Conservation (phyloP, 1,139 yeast species). For the Geotrichum citri-aurantii region DNA sequence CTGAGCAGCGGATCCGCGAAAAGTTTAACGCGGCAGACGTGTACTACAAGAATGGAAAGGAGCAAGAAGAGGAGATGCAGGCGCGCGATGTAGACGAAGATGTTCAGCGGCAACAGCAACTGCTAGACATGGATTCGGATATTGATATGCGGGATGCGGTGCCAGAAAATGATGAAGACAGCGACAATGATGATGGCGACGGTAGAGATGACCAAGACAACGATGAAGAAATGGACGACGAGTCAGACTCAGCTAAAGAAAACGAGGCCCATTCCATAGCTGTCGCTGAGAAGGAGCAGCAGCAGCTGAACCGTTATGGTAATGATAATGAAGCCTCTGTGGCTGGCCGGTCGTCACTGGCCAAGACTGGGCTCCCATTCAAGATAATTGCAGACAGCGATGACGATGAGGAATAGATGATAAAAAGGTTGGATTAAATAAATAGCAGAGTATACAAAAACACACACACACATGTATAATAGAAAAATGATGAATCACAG, state of each 20-base stretch:
- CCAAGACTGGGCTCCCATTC: not conserved
- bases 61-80: not conserved
- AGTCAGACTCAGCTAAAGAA: not conserved
- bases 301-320: not conserved
- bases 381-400: conserved; percentile 16
- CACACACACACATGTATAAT: conserved; percentile 1
- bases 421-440: conserved; percentile 1
- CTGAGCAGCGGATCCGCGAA: conserved; percentile 51
- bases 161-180: conserved; percentile 19
- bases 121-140: not conserved
- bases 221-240: not conserved
- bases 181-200: conserved; percentile 4
- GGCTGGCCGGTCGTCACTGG: not conserved
- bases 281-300: not conserved
- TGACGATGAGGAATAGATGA: conserved; percentile 10
- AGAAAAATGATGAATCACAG: not conserved
- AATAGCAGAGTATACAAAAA: conserved; percentile 7
- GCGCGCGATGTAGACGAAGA: not conserved
- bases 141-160: conserved; percentile 27
- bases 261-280: too few relatives aligned
- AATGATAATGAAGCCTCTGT: not conserved
- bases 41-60: not conserved
- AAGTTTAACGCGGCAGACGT: conserved; percentile 25
- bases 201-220: conserved; percentile 16
- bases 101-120: not conserved